A percentile compares a stretch with the other conserved stretches of the same genome.
phyloP scores from a whole-genome alignment of 192 early-diverging fungal species.

The Gonapodya sp. region DNA sequence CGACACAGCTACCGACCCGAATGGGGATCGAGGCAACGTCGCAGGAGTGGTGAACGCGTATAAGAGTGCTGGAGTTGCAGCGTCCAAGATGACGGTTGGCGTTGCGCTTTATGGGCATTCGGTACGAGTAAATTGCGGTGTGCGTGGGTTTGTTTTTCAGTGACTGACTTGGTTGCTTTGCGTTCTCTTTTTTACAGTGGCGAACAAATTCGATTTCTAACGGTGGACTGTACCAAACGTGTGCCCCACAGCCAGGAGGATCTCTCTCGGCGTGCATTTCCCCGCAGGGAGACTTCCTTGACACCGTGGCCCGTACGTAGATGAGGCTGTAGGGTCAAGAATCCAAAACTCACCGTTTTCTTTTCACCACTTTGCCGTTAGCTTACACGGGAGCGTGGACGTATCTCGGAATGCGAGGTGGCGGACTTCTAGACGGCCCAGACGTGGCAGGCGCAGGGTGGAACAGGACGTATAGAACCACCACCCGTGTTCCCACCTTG shows the following conservation, averaged over 20 bases:
- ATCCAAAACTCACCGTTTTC: conserved; percentile 4
- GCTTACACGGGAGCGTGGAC: background rate
- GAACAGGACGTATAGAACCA: background rate
- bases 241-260: conserved; percentile 3
- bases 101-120: conserved; percentile 1
- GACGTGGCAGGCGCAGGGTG: conserved; percentile 1
- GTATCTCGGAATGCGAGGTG: background rate
- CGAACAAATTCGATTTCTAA: conserved; percentile 4
- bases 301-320: background rate
- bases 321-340: background rate
- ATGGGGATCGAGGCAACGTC: conserved; percentile 10
- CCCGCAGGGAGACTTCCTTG: conserved; percentile 3
- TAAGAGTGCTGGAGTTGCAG: background rate
- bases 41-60: conserved; percentile 3
- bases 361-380: background rate
- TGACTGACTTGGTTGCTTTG: conserved; percentile 1
- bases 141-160: background rate
- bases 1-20: conserved; percentile 11
- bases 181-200: background rate
- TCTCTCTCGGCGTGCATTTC: background rate
- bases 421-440: background rate
- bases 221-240: background rate
- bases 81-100: conserved; percentile 3
- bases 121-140: background rate
- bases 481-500: conserved; percentile 3